Percentiles rank a stretch among this genome's conserved stretches.
Evolutionary conservation across 2,329 filamentous ascomycete genomes (phyloP).

Genomic region (Acrocalymma vagum): DNA sequence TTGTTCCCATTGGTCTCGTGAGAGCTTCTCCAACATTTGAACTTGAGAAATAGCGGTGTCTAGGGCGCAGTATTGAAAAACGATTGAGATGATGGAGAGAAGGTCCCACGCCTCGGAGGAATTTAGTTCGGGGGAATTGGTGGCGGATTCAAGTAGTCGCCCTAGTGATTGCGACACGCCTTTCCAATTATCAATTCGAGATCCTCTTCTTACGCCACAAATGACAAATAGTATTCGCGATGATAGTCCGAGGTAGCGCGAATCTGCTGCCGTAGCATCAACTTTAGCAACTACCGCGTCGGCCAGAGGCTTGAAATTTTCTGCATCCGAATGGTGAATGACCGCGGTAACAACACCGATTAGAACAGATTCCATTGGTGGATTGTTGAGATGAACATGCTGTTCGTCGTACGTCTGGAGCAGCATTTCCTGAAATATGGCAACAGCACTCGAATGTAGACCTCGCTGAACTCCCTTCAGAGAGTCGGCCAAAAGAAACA

Average conservation of each 20-base stretch:
- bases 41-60: constrained; percentile 79
- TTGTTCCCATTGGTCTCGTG: constrained; percentile 69
- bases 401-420: constrained; percentile 33
- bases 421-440: constrained; percentile 62
- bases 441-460: constrained; percentile 65
- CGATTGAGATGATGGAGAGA: constrained; percentile 64
- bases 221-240: constrained; percentile 70
- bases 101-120: constrained; percentile 39
- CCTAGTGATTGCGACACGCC: constrained; percentile 61
- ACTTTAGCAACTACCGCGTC: constrained; percentile 60
- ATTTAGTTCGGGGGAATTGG: constrained; percentile 46
- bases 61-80: constrained; percentile 79
- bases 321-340: constrained; percentile 80
- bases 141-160: constrained; percentile 35
- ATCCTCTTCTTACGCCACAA: constrained; percentile 82
- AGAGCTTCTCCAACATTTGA: constrained; percentile 70
- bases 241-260: constrained; percentile 29
- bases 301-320: constrained; percentile 76
- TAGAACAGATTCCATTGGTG: constrained; percentile 67
- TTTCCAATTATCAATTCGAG: constrained; percentile 77
- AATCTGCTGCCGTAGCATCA: constrained; percentile 55
- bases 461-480: constrained; percentile 68
- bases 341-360: constrained; percentile 81
- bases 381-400: constrained; percentile 53
- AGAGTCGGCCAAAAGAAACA: constrained; percentile 90